Evolutionary conservation across 257 asterid species (phyloP), one percentile per base, ranked within the genome.

Genomic region (Ilex aquifolium): DNA sequence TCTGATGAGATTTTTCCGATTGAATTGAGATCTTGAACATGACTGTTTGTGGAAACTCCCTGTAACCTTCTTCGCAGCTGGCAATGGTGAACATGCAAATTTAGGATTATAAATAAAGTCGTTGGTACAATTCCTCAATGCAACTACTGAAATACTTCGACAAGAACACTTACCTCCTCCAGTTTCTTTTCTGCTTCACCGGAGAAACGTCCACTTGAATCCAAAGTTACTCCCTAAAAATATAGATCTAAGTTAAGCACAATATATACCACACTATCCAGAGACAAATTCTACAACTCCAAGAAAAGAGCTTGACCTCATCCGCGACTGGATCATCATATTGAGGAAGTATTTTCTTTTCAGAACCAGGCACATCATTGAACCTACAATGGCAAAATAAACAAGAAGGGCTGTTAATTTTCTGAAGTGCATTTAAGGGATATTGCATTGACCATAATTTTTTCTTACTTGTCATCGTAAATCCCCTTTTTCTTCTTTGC

Each of bases 1-100:
- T 90, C 99, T 15, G 96, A 71, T 62, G 81, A 71, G 44, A 76
- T 65, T 74, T 78, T 93, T 65, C 81, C 84, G 51, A 80, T 58
- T 21, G 86, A 67, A 69, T 70, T 87, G 36, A 93, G 88, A 79
- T 85, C 86, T 76, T 87, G 94, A 59, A 72, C 74, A 5, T 44
- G 71, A 31, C 62, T 64, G 61, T 67, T 81, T 56, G 84, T 46
- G 62, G 95, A 72, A 57, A 72, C 79, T 60, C 95, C 99, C 74
- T 79, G 91, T 67, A 93, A 76, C 73, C 95, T 85, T 75, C 65
- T 85, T 59, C 99, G 91, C 32, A 92, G 96, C 99, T 92, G 91
- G 69, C 70, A 65, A 62, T 29, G 49, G 31, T 54, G 64, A 46
- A 65, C 36, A 67, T 66, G 40, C 17, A 27, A 13, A 54, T 17